Evolutionary conservation across 306 rosid genomes (phyloP), one percentile per base, ranked within the genome.

Genomic region (Begonia fuchsioides): DNA sequence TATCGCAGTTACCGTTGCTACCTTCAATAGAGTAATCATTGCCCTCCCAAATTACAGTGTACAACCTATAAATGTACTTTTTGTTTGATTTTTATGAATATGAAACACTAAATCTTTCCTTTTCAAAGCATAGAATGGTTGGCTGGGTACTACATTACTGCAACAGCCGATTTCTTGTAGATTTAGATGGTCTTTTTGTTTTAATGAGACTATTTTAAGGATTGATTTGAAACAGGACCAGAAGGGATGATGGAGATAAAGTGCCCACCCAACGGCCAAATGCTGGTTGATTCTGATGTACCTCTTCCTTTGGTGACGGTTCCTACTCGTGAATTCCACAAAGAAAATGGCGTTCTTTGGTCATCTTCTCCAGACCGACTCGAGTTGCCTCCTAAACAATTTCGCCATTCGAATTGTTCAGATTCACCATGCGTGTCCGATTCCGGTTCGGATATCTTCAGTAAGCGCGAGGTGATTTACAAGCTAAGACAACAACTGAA

Each of bases 361-460:
- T 67, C 82, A 45, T 72, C 87, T 58, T 90, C 92, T 52, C 97
- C 97, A 11, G 95, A 90, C 53, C 76, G 68, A 57, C 90, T 84
- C 41, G 97, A 90, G 67, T 50, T 84, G 71, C 93, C 87, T 55
- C 78, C 79, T 44, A 83, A 83, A 67, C 81, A 74, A 10, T 78
- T 83, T 63, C 93, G 70, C 59, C 76, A 74, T 67, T 84, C 97
- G 51, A 90, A 83, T 70, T 78, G 90, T 75, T 84, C 95, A 2
- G 95, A 84, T 64, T 90, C 97, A 26, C 97, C 97, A 0, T 90
- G 90, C 60, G 93, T 78, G 16, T 90, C 97, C 11, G 97, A 90
- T 53, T 84, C 95, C 56, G 97, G 97, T 61, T 84, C 95, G 44
- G 95, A 90, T 55, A 73, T 84, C 66, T 90, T 81, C 60, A 81